These are phyloP conservation scores for Pseudogymnoascus sp. DNA, from an alignment of 2,329 filamentous ascomycete species.

Conservation along the genomic window DNA sequence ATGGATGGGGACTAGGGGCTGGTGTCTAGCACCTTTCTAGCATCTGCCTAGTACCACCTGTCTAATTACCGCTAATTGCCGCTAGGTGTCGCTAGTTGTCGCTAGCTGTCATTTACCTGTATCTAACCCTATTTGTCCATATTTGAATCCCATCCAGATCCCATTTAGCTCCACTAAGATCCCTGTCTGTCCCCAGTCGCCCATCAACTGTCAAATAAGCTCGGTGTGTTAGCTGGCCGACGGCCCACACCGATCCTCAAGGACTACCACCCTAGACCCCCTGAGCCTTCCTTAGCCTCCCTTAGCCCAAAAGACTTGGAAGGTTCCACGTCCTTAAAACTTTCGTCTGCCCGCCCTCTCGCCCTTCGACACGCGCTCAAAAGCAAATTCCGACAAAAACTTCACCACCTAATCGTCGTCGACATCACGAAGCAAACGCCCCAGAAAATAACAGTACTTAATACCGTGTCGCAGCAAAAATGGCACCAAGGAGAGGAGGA, in stretches of 20 bases:
- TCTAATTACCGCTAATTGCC: too few species aligned
- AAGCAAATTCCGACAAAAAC: not conserved
- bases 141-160: not conserved
- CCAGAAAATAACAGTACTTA: not conserved
- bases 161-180: not conserved
- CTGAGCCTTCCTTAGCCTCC: not conserved
- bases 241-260: not conserved
- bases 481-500: not conserved
- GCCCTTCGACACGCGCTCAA: not conserved
- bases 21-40: not conserved
- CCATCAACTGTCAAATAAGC: slow-evolving; percentile 2
- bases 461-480: not conserved
- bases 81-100: not conserved
- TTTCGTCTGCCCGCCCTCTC: not conserved
- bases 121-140: not conserved
- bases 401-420: not conserved
- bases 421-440: not conserved
- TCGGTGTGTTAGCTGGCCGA: not conserved
- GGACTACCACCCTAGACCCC: not conserved
- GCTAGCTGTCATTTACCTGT: not conserved
- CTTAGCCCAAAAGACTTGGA: not conserved
- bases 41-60: not conserved
- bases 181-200: not conserved
- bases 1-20: not conserved
- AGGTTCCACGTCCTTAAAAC: not conserved